Evolutionary conservation across 768 basidiomycete genomes (phyloP).

Genomic region (Chalciporus chontae): DNA sequence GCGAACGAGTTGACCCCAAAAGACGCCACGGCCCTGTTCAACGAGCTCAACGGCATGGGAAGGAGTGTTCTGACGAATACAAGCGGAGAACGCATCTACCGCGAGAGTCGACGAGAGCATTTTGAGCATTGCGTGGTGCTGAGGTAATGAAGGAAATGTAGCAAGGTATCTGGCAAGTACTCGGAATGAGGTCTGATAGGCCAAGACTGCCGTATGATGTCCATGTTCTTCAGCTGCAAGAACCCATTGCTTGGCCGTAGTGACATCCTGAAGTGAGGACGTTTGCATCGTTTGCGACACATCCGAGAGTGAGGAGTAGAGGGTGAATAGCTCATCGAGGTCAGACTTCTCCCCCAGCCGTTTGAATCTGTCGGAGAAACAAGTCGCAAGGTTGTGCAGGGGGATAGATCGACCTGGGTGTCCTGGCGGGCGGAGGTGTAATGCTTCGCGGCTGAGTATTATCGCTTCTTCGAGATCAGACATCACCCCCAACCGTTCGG

Average conservation of each 20-base stretch:
- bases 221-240: background rate
- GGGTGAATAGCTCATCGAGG: conserved; percentile 1
- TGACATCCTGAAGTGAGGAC: background rate
- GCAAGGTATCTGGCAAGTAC: conserved; percentile 6
- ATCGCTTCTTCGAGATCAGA: conserved; percentile 3
- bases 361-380: background rate
- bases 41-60: conserved; percentile 30
- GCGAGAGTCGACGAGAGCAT: conserved; percentile 1
- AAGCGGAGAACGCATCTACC: conserved; percentile 9
- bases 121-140: background rate
- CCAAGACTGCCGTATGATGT: background rate
- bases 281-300: background rate
- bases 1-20: conserved; percentile 21
- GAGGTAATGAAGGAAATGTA: background rate
- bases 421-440: background rate
- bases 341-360: background rate
- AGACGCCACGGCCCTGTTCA: conserved; percentile 21
- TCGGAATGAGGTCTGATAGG: conserved; percentile 9
- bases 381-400: background rate
- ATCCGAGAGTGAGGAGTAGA: background rate
- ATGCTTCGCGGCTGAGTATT: background rate
- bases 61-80: conserved; percentile 9
- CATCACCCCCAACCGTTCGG: background rate
- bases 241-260: background rate
- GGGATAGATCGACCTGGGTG: background rate